Evolutionary conservation across 75 land plant species (phyloP).

Genomic region (Pinus albicaulis): DNA sequence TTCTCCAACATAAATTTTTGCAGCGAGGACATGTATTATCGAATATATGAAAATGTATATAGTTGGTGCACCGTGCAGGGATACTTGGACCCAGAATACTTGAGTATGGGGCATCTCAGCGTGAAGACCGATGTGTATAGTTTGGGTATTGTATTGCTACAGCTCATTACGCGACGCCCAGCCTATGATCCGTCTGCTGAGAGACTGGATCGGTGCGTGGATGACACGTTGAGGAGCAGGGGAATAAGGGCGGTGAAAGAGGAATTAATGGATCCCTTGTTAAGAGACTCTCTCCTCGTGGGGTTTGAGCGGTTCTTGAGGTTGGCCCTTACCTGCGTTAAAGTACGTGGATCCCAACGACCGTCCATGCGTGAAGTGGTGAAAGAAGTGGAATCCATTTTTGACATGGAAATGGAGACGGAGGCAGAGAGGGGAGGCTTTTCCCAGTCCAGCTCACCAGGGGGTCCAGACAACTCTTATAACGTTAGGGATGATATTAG

Average conservation of each 20-base stretch:
- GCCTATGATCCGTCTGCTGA: conserved; percentile 63
- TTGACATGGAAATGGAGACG: not conserved
- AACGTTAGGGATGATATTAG: no score
- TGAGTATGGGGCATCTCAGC: conserved; percentile 68
- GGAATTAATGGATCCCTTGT: conserved; percentile 6
- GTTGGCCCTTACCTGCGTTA: conserved; percentile 25
- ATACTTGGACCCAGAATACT: conserved; percentile 76
- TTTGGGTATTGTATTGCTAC: conserved; percentile 76
- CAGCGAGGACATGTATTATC: no score
- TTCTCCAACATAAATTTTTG: no score
- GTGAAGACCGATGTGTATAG: conserved; percentile 89
- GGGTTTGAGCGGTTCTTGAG: conserved; percentile 13
- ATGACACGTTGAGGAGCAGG: conserved; percentile 18
- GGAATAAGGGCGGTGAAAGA: not conserved
- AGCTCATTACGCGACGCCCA: conserved; percentile 58
- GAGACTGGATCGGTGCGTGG: not conserved
- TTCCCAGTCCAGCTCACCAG: no score
- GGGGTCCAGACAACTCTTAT: no score
- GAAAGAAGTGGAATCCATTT: conserved; percentile 28
- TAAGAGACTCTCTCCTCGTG: not conserved
- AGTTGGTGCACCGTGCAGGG: conserved; percentile 34
- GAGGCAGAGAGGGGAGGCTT: no score
- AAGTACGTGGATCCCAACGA: conserved; percentile 15
- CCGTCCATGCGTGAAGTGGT: conserved; percentile 43
- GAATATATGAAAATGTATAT: not conserved